Conservation (phyloP, 2,329 filamentous ascomycete genomes). For the Lasiodiplodia gonubiensis region DNA sequence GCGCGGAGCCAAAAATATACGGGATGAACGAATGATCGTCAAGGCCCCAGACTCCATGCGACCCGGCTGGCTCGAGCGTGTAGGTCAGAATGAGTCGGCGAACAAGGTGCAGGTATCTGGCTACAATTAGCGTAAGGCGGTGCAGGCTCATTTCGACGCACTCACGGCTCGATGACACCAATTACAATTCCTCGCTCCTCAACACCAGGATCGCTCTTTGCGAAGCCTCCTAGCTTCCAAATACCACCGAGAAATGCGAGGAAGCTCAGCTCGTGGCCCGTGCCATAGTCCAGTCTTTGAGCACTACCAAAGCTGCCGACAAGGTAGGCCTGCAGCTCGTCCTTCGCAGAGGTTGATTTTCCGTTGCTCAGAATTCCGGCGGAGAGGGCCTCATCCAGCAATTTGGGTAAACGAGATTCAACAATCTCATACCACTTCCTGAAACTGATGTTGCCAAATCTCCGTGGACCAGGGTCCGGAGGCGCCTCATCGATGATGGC, state of each 20-base stretch:
- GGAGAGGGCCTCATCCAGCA: slow-evolving; percentile 66
- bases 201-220: slow-evolving; percentile 58
- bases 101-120: slow-evolving; percentile 78
- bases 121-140: slow-evolving; percentile 26
- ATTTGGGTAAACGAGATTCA: slow-evolving; percentile 60
- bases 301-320: slow-evolving; percentile 85
- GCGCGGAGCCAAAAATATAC: slow-evolving; percentile 94
- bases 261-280: slow-evolving; percentile 94
- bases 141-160: slow-evolving; percentile 36
- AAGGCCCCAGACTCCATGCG: slow-evolving; percentile 97
- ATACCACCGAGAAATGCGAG: slow-evolving; percentile 86
- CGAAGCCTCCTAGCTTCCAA: slow-evolving; percentile 88
- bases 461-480: slow-evolving; percentile 80
- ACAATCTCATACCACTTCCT: slow-evolving; percentile 79
- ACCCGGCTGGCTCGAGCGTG: slow-evolving; percentile 91
- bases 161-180: slow-evolving; percentile 80
- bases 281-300: slow-evolving; percentile 92
- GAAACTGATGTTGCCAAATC: slow-evolving; percentile 93
- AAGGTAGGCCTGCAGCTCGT: slow-evolving; percentile 79
- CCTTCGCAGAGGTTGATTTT: slow-evolving; percentile 55
- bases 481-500: slow-evolving; percentile 77
- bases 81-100: slow-evolving; percentile 87
- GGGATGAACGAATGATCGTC: slow-evolving; percentile 95
- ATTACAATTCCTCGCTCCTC: slow-evolving; percentile 81
- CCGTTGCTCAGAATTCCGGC: slow-evolving; percentile 50